Evolutionary conservation across 306 rosid species (phyloP).

Genomic region (Fragaria nilgerrensis): DNA sequence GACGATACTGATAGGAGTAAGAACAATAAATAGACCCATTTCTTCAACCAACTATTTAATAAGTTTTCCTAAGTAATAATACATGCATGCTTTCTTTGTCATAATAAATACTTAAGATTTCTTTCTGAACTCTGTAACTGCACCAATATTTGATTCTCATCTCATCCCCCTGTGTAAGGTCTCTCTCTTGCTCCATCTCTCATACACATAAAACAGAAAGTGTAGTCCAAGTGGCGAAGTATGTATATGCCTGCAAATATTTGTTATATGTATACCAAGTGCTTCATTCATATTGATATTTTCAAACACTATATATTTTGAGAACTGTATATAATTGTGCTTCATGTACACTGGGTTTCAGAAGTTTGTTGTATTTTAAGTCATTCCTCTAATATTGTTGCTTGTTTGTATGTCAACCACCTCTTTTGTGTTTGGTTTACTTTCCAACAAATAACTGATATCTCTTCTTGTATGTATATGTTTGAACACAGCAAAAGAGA

Average conservation of each 20-base stretch:
- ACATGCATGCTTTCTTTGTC: background rate
- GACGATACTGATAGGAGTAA: background rate
- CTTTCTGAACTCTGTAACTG: background rate
- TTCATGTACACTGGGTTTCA: background rate
- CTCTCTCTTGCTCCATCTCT: background rate
- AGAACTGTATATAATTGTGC: background rate
- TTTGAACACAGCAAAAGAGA: slow-evolving; percentile 23
- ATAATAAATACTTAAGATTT: background rate
- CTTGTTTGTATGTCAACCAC: background rate
- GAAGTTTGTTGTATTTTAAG: background rate
- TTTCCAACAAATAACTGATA: background rate
- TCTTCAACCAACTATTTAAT: background rate
- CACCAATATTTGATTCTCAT: background rate
- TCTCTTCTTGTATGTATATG: background rate
- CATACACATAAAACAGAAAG: background rate
- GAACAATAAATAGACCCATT: background rate
- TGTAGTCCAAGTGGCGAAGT: background rate
- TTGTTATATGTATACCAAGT: background rate
- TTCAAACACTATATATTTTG: background rate
- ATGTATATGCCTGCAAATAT: background rate
- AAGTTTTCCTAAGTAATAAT: background rate
- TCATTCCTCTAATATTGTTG: background rate
- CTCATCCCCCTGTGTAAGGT: background rate
- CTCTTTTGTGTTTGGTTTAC: background rate
- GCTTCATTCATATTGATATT: background rate